Percentiles rank a stretch among this genome's conserved stretches.
Conservation (phyloP, 176 grass and related monocot genomes). For the Thalia dealbata region DNA sequence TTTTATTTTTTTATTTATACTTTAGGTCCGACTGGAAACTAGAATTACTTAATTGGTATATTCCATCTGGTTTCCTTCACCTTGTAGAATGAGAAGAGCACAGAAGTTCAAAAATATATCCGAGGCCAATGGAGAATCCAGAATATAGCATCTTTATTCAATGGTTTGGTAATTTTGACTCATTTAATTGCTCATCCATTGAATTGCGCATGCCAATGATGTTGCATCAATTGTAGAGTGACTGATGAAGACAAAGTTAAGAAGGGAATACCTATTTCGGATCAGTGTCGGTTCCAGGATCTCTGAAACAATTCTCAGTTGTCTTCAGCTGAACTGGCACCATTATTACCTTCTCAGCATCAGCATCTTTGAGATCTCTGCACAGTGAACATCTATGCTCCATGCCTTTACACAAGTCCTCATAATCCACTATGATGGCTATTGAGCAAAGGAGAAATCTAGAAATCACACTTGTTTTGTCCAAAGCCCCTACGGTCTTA, state of each 20-base stretch:
- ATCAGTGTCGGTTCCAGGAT: slow-evolving; percentile 18
- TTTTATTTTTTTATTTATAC: too few relatives aligned
- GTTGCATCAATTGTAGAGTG: background rate
- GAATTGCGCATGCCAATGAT: background rate
- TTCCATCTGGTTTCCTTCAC: too few relatives aligned
- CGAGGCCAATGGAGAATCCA: too few relatives aligned
- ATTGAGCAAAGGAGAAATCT: too few relatives aligned
- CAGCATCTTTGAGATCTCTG: background rate
- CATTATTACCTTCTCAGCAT: background rate
- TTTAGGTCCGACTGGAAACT: too few relatives aligned
- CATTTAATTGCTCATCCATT: background rate
- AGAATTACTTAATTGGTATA: too few relatives aligned
- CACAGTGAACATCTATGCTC: background rate
- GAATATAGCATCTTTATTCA: too few relatives aligned
- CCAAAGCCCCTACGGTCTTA: too few relatives aligned
- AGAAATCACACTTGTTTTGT: too few relatives aligned
- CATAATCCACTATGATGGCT: too few relatives aligned
- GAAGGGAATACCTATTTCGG: slow-evolving; percentile 22
- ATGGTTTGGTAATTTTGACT: background rate
- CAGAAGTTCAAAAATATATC: too few relatives aligned
- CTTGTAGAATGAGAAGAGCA: too few relatives aligned
- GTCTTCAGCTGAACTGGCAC: slow-evolving; percentile 6
- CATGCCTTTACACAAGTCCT: background rate
- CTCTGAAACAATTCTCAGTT: slow-evolving; percentile 19
- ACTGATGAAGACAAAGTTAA: slow-evolving; percentile 21